These are phyloP conservation scores for Auricularia cornea DNA, from an alignment of 768 basidiomycete genomes.

Conservation along the genomic window DNA sequence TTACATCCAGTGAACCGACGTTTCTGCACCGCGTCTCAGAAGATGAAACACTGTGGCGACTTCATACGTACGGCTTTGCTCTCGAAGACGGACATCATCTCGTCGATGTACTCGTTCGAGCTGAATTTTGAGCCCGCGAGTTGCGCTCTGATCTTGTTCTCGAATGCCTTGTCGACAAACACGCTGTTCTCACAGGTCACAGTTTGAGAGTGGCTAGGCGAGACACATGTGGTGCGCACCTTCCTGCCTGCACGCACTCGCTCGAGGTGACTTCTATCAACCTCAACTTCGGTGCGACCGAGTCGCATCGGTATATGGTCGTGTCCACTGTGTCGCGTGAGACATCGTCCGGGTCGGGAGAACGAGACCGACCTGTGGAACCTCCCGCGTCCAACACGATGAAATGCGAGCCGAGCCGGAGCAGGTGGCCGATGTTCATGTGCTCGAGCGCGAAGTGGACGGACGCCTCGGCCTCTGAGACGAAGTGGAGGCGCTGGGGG, in stretches of 20 bases:
- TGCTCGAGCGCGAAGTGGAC: constrained; percentile 7
- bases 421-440: background rate
- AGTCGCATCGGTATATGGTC: background rate
- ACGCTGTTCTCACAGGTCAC: background rate
- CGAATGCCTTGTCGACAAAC: background rate
- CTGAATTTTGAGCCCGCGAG: background rate
- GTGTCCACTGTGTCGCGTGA: background rate
- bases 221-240: background rate
- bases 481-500: background rate
- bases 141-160: background rate
- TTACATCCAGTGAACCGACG: background rate
- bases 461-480: constrained; percentile 4
- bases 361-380: background rate
- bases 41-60: background rate
- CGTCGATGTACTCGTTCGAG: background rate
- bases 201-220: too few relatives aligned
- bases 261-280: background rate
- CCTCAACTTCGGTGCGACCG: background rate
- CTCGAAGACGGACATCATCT: background rate
- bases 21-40: background rate
- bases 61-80: background rate
- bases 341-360: too few relatives aligned
- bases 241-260: background rate
- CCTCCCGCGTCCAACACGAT: constrained; percentile 1
- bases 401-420: background rate